Conservation (phyloP, 1,139 yeast genomes). For the Kodamaea alishanica region DNA sequence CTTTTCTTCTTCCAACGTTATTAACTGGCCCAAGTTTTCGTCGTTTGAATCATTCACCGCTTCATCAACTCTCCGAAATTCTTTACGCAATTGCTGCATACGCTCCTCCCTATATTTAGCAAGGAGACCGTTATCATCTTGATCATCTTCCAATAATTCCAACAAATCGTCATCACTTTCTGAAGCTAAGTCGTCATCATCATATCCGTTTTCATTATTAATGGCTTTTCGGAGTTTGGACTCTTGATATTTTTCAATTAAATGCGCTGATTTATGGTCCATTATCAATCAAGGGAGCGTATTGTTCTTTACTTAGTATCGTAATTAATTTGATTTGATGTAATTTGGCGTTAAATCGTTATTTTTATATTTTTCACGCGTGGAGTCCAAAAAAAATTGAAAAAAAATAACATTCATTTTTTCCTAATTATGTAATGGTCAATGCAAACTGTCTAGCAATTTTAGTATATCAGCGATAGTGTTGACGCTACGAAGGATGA, state of each 20-base stretch:
- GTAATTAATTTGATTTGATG: neutral
- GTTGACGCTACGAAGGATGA: slow-evolving; percentile 16
- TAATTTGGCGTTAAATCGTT: too few species aligned
- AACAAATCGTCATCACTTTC: slow-evolving; percentile 21
- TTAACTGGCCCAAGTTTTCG: slow-evolving; percentile 42
- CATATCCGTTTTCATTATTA: slow-evolving; percentile 20
- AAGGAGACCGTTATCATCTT: slow-evolving; percentile 30
- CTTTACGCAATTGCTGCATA: slow-evolving; percentile 44
- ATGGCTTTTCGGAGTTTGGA: slow-evolving; percentile 21
- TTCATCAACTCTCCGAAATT: slow-evolving; percentile 38
- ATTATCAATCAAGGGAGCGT: slow-evolving; percentile 12
- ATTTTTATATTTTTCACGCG: too few species aligned
- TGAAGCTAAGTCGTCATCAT: slow-evolving; percentile 36
- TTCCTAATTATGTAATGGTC: too few species aligned
- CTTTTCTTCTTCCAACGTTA: slow-evolving; percentile 46
- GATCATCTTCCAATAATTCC: slow-evolving; percentile 31
- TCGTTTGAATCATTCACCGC: slow-evolving; percentile 26
- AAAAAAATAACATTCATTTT: too few species aligned
- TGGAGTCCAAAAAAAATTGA: too few species aligned
- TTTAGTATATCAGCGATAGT: neutral
- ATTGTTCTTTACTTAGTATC: slow-evolving; percentile 1
- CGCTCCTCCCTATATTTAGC: slow-evolving; percentile 46
- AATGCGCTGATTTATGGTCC: slow-evolving; percentile 31
- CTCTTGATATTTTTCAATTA: slow-evolving; percentile 43
- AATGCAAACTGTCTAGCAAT: neutral